Base-by-base conservation (phyloP, 305 asterid species). In the Solanum aculeatissimum region DNA sequence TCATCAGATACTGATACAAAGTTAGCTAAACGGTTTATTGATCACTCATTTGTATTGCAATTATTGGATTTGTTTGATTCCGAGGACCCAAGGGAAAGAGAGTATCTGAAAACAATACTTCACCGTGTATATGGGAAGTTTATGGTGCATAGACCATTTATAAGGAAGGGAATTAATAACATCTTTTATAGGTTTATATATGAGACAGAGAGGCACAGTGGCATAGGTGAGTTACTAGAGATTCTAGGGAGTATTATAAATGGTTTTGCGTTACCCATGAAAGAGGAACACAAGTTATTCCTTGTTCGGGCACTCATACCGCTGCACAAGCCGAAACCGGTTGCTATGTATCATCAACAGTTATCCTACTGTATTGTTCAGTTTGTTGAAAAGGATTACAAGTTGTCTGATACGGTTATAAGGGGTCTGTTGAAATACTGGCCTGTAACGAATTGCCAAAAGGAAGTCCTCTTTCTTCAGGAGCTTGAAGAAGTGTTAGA, bases 401-500 rank as follows among this genome's bases (percentile, higher is more conserved):
- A 85, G 62, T 83, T 87, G 62, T 87, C 86, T 4, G 87, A 75
- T 87, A 77, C 84, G 6, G 87, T 87, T 42, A 87, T 87, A 49
- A 74, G 84, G 87, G 89, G 89, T 72, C 60, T 87, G 63, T 70
- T 87, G 86, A 87, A 82, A 70, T 87, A 87, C 80, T 87, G 89
- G 89, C 87, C 89, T 8, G 83, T 87, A 45, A 87, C 89, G 18
- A 87, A 87, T 85, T 85, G 89, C 60, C 86, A 68, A n/a, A 87
- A 87, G 82, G 88, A 87, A 60, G 84, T 87, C 25, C 87, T 87
- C 43, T 87, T 85, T 66, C 83, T 87, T 21, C 86, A 87, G 47
- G 89, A 87, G 81, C 87, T 87, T 42, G 89, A 87, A 77, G 87
- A 87, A 74, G 83, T 87, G 60, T 66, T 87, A 66, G 89, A 87